A percentile compares a stretch with the other conserved stretches of the same genome.
These are phyloP conservation scores for Brassica rapa DNA, from an alignment of 345 rosid species.

Conservation along the genomic window DNA sequence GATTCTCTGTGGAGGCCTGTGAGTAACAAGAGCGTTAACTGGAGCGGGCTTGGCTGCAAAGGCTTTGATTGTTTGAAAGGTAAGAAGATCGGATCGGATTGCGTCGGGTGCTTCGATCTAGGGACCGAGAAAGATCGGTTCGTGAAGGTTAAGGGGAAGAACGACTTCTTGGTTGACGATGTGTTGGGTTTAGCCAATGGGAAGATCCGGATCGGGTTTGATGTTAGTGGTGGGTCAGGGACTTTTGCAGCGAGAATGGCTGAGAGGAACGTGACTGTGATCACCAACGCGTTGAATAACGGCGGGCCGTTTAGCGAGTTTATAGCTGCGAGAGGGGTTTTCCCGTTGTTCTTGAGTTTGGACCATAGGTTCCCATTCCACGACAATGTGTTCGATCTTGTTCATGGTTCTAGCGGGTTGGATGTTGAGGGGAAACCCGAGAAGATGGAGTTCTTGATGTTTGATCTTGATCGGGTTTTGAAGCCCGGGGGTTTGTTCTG, in stretches of 20 bases:
- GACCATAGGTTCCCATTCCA: constrained; percentile 91
- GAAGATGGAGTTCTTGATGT: constrained; percentile 93
- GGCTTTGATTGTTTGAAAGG: constrained; percentile 71
- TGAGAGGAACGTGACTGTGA: constrained; percentile 79
- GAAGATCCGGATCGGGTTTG: constrained; percentile 77
- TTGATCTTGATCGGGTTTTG: constrained; percentile 81
- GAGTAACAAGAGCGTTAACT: constrained; percentile 72
- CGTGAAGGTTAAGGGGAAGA: constrained; percentile 72
- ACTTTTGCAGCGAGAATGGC: constrained; percentile 94
- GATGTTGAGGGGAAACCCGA: constrained; percentile 68
- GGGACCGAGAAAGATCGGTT: constrained; percentile 62
- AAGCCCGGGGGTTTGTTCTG: constrained; percentile 85
- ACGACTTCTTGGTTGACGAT: constrained; percentile 77
- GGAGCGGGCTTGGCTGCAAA: constrained; percentile 95
- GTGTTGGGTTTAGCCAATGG: constrained; percentile 73
- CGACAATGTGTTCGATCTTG: constrained; percentile 81
- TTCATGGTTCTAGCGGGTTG: constrained; percentile 68
- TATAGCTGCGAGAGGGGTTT: constrained; percentile 82
- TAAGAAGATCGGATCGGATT: constrained; percentile 77
- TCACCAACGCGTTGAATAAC: constrained; percentile 64
- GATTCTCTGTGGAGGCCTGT: constrained; percentile 77
- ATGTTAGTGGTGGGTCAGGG: constrained; percentile 86
- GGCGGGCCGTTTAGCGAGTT: constrained; percentile 87
- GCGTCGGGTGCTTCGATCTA: constrained; percentile 78
- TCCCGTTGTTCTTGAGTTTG: constrained; percentile 81